phyloP scores from a whole-genome alignment of 192 early-diverging fungal genomes.

The Mortierella claussenii region DNA sequence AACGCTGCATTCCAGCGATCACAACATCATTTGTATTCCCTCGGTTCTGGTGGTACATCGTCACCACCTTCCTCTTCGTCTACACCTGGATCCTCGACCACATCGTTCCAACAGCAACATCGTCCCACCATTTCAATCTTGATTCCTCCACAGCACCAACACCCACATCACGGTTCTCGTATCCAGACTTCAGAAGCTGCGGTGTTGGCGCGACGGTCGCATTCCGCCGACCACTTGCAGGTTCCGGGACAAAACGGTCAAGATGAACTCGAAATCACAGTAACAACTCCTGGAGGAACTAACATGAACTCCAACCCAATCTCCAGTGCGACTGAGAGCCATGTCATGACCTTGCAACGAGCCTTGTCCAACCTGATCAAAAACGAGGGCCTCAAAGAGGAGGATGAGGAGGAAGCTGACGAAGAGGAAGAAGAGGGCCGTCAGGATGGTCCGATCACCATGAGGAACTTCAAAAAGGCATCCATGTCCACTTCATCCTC shows the following conservation, averaged over 20 bases:
- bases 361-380: conserved; percentile 36
- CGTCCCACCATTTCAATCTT: conserved; percentile 19
- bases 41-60: too few species aligned
- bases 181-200: not conserved
- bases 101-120: conserved; percentile 2
- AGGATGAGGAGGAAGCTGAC: not conserved
- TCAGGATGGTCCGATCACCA: conserved; percentile 2
- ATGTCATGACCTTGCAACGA: conserved; percentile 33
- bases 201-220: conserved; percentile 17
- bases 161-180: not conserved
- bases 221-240: conserved; percentile 26
- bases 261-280: conserved; percentile 21
- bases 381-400: not conserved
- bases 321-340: conserved; percentile 17
- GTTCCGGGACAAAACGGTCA: too few species aligned
- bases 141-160: not conserved
- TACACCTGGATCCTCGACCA: not conserved
- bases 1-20: conserved; percentile 43
- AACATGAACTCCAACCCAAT: not conserved
- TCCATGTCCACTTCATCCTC: conserved; percentile 2
- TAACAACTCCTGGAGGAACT: conserved; percentile 16
- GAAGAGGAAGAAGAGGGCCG: conserved; percentile 9
- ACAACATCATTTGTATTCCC: conserved; percentile 13
- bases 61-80: too few species aligned
- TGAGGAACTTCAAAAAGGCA: conserved; percentile 6